Conservation (phyloP, 305 asterid species). For the Fraxinus albicans region DNA sequence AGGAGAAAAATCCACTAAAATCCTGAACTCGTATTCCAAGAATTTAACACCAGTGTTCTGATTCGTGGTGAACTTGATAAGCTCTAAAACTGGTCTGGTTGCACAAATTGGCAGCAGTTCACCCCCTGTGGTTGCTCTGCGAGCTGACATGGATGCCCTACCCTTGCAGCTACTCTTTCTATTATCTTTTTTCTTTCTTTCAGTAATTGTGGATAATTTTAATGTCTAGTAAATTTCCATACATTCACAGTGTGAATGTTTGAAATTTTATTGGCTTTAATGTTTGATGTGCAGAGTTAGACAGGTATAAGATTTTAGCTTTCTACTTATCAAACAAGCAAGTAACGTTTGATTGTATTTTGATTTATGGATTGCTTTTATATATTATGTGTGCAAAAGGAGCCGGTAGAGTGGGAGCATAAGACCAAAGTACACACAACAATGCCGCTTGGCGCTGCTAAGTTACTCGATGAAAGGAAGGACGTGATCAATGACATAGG, state of each 20-base stretch:
- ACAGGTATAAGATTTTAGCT: background rate
- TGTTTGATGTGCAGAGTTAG: background rate
- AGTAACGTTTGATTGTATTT: background rate
- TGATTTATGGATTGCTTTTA: constrained; percentile 4
- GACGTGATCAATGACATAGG: background rate
- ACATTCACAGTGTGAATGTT: background rate
- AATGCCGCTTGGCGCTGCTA: constrained; percentile 91
- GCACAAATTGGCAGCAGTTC: constrained; percentile 70
- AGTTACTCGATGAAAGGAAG: constrained; percentile 61
- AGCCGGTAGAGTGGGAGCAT: constrained; percentile 80
- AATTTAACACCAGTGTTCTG: constrained; percentile 68
- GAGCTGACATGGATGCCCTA: constrained; percentile 90
- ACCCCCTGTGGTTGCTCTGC: constrained; percentile 66
- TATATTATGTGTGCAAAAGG: constrained; percentile 35
- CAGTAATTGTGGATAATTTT: background rate
- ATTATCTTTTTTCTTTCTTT: background rate
- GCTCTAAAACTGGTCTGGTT: constrained; percentile 71
- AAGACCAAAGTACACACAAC: constrained; percentile 74
- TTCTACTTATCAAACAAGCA: background rate
- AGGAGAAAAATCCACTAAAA: constrained; percentile 70
- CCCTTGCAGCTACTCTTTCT: constrained; percentile 52
- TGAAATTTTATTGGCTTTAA: background rate
- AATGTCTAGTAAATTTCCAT: background rate
- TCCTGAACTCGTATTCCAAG: constrained; percentile 69
- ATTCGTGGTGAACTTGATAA: constrained; percentile 62